Conservation (phyloP, 2,329 filamentous ascomycete species). For the Allantophomopsis cytisporea region DNA sequence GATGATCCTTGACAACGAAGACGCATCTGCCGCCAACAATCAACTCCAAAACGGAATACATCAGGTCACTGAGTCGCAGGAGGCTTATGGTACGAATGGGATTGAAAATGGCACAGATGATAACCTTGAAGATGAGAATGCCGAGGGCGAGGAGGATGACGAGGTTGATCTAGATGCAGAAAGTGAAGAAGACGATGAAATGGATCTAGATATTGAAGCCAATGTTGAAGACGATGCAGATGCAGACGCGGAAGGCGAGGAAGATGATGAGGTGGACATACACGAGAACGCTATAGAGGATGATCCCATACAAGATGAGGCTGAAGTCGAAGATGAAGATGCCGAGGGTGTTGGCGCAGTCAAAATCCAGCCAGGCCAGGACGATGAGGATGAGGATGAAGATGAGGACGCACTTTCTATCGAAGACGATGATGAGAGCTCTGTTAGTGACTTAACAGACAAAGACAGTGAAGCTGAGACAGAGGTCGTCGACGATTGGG, state of each 20-base stretch:
- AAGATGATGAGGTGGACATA: conserved; percentile 16
- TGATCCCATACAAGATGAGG: conserved; percentile 16
- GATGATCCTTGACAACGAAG: conserved; percentile 13
- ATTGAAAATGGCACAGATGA: conserved; percentile 19
- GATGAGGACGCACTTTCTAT: conserved; percentile 21
- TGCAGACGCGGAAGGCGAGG: conserved; percentile 29
- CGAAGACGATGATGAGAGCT: conserved; percentile 14
- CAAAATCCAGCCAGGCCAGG: conserved; percentile 17
- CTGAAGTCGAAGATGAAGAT: conserved; percentile 25
- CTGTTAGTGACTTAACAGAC: conserved; percentile 10
- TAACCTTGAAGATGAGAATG: conserved; percentile 17
- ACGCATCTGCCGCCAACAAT: conserved; percentile 19
- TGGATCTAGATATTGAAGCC: conserved; percentile 5
- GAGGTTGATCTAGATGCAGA: conserved; percentile 16
- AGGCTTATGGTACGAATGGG: background rate
- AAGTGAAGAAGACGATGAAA: conserved; percentile 21
- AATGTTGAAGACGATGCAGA: conserved; percentile 15
- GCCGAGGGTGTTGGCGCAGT: conserved; percentile 18
- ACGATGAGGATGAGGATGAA: conserved; percentile 24
- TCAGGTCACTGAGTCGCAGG: conserved; percentile 5
- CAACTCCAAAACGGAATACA: conserved; percentile 19
- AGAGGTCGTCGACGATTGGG: conserved; percentile 41
- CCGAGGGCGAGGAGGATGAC: conserved; percentile 21
- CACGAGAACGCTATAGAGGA: too few species aligned
- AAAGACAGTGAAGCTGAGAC: conserved; percentile 36